A percentile compares a stretch with the other conserved stretches of the same genome.
These are phyloP conservation scores for Backusella sp. DNA, from an alignment of 192 early-diverging fungal species.

Conservation along the genomic window DNA sequence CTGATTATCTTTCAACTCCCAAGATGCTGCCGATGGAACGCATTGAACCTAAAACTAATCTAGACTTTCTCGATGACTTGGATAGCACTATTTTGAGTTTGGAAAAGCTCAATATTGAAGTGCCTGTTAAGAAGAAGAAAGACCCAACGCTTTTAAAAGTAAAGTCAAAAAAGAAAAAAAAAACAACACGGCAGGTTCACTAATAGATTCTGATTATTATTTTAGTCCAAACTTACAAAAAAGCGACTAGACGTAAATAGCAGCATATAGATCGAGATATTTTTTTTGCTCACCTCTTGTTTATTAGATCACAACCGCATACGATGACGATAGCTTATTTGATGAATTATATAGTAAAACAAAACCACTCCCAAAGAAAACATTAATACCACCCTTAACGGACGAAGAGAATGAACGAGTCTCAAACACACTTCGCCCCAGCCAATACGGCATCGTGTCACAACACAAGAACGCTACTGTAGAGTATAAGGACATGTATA, in stretches of 20 bases:
- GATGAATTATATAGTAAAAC: conserved; percentile 20
- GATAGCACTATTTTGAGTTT: not conserved
- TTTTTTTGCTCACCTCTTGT: not conserved
- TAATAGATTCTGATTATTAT: not conserved
- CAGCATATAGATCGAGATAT: not conserved
- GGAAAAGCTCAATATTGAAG: not conserved
- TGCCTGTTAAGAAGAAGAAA: not conserved
- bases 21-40: not conserved
- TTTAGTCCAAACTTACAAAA: not conserved
- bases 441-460: not conserved
- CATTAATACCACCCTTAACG: not conserved
- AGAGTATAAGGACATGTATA: conserved; percentile 59
- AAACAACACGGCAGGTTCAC: not conserved
- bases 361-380: not conserved
- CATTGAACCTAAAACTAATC: not conserved
- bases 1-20: not conserved
- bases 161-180: not conserved
- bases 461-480: conserved; percentile 26
- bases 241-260: not conserved
- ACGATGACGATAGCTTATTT: not conserved
- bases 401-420: conserved; percentile 6
- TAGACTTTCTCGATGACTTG: not conserved
- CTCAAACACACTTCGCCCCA: not conserved
- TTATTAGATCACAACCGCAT: not conserved
- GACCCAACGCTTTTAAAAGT: not conserved